Percentiles rank a stretch among this genome's conserved stretches.
These are phyloP conservation scores for Phytopythium boreale DNA, from an alignment of 352 stramenopile species.

Conservation along the genomic window DNA sequence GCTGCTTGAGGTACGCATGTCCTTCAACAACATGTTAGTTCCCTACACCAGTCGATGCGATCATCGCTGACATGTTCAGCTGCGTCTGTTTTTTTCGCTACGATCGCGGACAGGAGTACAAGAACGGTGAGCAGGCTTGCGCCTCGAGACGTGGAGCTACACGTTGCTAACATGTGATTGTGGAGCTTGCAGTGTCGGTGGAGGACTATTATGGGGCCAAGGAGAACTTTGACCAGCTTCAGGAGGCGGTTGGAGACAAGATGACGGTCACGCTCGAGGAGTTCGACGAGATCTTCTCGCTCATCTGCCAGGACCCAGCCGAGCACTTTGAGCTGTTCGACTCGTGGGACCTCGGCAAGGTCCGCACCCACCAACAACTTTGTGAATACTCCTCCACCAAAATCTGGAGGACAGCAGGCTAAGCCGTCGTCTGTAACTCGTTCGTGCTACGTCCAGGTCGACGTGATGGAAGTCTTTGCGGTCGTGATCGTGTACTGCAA, in stretches of 20 bases:
- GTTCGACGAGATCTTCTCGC: conserved; percentile 78
- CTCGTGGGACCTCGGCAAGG: conserved; percentile 54
- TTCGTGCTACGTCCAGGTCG: conserved; percentile 31
- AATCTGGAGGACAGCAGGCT: neutral
- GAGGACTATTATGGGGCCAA: conserved; percentile 48
- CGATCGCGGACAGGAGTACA: conserved; percentile 23
- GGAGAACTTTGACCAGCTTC: conserved; percentile 60
- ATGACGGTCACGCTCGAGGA: conserved; percentile 71
- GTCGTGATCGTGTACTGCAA: conserved; percentile 77
- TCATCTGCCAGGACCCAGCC: conserved; percentile 61
- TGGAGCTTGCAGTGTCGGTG: conserved; percentile 19
- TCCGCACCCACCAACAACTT: conserved; percentile 1
- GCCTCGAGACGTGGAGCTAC: neutral
- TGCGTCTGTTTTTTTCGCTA: neutral
- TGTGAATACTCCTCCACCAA: neutral
- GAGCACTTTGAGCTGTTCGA: conserved; percentile 76
- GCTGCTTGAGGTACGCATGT: conserved; percentile 24
- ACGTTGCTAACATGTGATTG: neutral
- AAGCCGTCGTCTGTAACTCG: neutral
- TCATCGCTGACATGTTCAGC: neutral
- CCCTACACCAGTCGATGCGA: neutral
- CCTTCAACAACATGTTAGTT: neutral
- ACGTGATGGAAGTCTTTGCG: conserved; percentile 73
- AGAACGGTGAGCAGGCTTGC: conserved; percentile 14
- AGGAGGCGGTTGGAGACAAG: conserved; percentile 64